These are phyloP conservation scores for Solanum verrucosum DNA, from an alignment of 257 asterid species.

Conservation along the genomic window DNA sequence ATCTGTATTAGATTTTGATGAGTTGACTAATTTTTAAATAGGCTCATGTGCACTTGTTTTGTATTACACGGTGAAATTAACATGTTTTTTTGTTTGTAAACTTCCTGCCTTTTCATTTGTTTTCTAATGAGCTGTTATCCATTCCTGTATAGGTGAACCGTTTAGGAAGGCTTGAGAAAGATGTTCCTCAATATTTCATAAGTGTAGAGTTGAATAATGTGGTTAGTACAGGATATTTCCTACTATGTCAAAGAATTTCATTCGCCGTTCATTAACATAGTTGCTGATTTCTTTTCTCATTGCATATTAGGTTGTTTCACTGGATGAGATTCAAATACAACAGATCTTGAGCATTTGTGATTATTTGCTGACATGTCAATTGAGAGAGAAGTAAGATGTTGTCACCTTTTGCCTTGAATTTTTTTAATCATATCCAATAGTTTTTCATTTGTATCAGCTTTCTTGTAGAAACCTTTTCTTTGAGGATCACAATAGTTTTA, in stretches of 20 bases:
- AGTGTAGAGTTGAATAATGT: constrained; percentile 43
- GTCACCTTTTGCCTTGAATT: not conserved
- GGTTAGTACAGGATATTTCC: constrained; percentile 32
- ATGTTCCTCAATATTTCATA: constrained; percentile 74
- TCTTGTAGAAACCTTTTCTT: not conserved
- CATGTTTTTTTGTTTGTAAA: not conserved
- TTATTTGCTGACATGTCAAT: constrained; percentile 57
- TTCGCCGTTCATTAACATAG: not conserved
- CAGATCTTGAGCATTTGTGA: constrained; percentile 55
- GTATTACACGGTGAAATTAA: not conserved
- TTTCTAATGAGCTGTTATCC: constrained; percentile 7
- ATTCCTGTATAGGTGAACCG: constrained; percentile 69
- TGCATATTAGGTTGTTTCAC: constrained; percentile 46
- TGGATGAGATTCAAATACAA: constrained; percentile 82
- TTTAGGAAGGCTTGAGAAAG: constrained; percentile 74
- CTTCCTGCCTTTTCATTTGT: constrained; percentile 5
- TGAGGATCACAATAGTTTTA: not conserved
- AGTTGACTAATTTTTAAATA: not conserved
- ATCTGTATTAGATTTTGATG: not conserved
- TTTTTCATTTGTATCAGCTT: not conserved
- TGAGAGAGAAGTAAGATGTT: constrained; percentile 71
- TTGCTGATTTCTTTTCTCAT: constrained; percentile 11
- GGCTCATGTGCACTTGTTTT: not conserved
- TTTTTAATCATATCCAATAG: not conserved
- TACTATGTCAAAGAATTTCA: not conserved